phyloP scores from a whole-genome alignment of 2,329 filamentous ascomycete genomes.

The Apiospora koreana region DNA sequence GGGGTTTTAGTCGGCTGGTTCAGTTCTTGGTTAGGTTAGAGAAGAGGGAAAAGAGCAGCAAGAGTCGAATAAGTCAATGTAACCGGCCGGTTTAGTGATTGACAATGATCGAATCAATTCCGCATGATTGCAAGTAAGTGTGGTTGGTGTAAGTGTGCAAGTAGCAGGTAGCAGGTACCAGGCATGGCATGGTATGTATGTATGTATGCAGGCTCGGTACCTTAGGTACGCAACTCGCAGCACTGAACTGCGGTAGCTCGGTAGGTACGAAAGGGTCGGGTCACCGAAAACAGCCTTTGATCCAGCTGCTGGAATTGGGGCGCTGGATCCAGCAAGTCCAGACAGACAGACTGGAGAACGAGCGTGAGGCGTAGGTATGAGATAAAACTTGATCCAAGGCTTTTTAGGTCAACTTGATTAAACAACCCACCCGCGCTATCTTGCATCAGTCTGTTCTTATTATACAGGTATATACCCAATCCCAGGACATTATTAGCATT shows the following conservation, averaged over 20 bases:
- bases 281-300: slow-evolving; percentile 9
- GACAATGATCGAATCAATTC: slow-evolving; percentile 4
- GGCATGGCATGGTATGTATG: background rate
- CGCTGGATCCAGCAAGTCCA: background rate
- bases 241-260: too few species aligned
- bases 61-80: background rate
- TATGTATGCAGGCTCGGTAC: background rate
- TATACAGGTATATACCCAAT: too few species aligned
- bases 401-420: background rate
- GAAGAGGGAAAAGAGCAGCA: background rate
- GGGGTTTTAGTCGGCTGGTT: background rate
- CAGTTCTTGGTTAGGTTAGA: background rate
- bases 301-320: slow-evolving; percentile 8
- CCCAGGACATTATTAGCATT: background rate
- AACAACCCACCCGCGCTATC: background rate
- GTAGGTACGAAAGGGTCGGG: background rate
- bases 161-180: background rate
- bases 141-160: background rate
- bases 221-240: too few species aligned
- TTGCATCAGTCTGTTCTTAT: background rate
- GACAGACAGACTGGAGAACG: background rate
- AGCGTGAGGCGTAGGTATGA: background rate
- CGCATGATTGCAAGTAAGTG: background rate
- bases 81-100: background rate
- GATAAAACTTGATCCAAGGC: slow-evolving; percentile 1